phyloP scores from a whole-genome alignment of 495 filamentous ascomycete genomes.

The Echria macrotheca region DNA sequence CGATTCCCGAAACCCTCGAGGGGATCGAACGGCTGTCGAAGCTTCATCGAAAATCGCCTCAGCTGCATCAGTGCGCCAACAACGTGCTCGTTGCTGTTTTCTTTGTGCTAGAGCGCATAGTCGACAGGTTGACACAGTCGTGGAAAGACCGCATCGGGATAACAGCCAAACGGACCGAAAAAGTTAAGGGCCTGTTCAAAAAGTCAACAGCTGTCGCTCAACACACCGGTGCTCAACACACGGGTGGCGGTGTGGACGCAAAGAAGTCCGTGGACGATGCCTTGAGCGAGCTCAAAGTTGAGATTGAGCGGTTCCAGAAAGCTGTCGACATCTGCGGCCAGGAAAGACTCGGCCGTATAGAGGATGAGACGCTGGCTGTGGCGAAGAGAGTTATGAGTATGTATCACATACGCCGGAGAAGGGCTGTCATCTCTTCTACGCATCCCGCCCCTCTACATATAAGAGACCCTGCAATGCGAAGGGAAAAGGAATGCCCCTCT shows the following conservation, averaged over 20 bases:
- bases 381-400: background rate
- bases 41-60: background rate
- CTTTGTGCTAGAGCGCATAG: constrained; percentile 13
- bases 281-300: constrained; percentile 1
- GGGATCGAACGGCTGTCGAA: constrained; percentile 7
- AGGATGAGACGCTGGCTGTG: background rate
- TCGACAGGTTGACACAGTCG: constrained; percentile 11
- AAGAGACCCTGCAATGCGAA: no score
- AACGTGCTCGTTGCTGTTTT: constrained; percentile 15
- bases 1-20: constrained; percentile 13
- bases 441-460: no score
- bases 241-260: background rate
- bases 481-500: no score
- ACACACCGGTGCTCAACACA: background rate
- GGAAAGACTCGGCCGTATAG: constrained; percentile 4
- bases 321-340: constrained; percentile 8
- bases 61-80: constrained; percentile 7
- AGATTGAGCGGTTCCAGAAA: constrained; percentile 9
- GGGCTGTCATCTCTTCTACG: no score
- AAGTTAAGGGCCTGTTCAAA: constrained; percentile 1
- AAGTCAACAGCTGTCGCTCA: background rate
- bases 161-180: background rate
- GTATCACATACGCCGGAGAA: background rate
- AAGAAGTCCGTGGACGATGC: background rate
- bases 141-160: background rate